These are phyloP conservation scores for Polychytrium aggregatum DNA, from an alignment of 192 early-diverging fungal genomes.

Conservation along the genomic window DNA sequence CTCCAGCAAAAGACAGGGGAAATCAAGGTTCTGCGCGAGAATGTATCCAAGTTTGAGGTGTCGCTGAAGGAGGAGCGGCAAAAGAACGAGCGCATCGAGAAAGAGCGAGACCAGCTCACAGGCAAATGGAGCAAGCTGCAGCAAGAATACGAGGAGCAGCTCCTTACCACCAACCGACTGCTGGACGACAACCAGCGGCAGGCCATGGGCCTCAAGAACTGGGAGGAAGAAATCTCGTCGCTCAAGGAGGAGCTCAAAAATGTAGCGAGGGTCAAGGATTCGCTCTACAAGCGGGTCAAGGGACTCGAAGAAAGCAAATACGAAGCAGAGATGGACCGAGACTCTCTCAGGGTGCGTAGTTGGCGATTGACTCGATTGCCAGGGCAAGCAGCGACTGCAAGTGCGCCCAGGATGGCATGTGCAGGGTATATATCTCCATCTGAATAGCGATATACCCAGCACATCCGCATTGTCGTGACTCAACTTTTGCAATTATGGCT, in stretches of 20 bases:
- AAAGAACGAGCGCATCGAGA: conserved; percentile 13
- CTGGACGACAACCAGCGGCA: conserved; percentile 33
- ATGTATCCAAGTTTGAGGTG: conserved; percentile 19
- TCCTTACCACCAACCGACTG: conserved; percentile 19
- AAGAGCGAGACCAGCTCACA: conserved; percentile 26
- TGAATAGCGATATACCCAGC: too few species aligned
- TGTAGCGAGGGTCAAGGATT: conserved; percentile 23
- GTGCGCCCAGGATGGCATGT: too few species aligned
- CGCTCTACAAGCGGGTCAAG: conserved; percentile 33
- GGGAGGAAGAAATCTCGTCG: conserved; percentile 33
- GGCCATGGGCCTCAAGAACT: conserved; percentile 24
- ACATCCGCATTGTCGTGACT: too few species aligned
- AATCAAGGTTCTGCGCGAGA: conserved; percentile 16
- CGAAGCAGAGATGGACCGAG: conserved; percentile 39
- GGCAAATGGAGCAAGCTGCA: conserved; percentile 20
- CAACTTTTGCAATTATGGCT: not conserved
- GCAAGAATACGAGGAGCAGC: conserved; percentile 38
- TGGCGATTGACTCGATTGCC: too few species aligned
- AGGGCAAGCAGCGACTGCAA: too few species aligned
- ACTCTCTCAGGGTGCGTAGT: conserved; percentile 34
- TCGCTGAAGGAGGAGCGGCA: conserved; percentile 28
- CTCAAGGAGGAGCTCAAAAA: conserved; percentile 31
- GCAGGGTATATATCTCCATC: too few species aligned
- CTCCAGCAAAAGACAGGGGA: conserved; percentile 21
- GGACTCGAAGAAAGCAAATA: conserved; percentile 32